Conservation (phyloP, 495 filamentous ascomycete genomes). For the Neurospora sp. region DNA sequence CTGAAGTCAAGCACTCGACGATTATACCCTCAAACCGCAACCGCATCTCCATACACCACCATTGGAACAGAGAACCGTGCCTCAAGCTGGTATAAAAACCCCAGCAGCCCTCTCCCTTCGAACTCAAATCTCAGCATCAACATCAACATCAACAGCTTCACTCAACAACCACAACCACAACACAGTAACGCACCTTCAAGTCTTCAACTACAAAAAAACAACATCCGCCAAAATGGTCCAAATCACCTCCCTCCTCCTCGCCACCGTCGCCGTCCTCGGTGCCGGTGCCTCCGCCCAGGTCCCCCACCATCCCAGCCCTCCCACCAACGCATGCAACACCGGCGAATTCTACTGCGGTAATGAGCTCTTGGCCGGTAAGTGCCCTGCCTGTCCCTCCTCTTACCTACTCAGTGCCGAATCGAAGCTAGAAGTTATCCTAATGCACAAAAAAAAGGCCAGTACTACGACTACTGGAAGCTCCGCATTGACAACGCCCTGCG, state of each 20-base stretch:
- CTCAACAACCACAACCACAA: not conserved
- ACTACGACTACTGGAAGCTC: conserved; percentile 1
- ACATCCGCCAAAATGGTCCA: conserved; percentile 3
- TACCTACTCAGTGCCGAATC: too few relatives aligned
- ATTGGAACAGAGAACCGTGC: not conserved
- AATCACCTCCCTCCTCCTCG: conserved; percentile 1
- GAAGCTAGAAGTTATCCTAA: too few relatives aligned
- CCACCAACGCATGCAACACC: conserved; percentile 1
- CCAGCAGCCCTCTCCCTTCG: not conserved
- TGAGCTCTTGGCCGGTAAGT: not conserved
- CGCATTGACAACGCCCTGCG: conserved; percentile 5
- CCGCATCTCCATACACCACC: not conserved
- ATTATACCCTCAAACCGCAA: not conserved
- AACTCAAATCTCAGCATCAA: not conserved
- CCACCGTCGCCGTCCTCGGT: not conserved
- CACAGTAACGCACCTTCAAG: not conserved
- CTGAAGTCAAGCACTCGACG: not conserved
- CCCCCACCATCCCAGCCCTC: not conserved
- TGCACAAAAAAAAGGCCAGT: not conserved
- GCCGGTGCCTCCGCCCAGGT: not conserved
- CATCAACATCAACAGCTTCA: not conserved
- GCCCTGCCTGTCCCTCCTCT: not conserved
- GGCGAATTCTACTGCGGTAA: conserved; percentile 5
- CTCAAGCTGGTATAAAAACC: not conserved
- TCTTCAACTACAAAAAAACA: not conserved